Conservation (phyloP, 345 rosid genomes). For the Eucalyptus fibrosa region DNA sequence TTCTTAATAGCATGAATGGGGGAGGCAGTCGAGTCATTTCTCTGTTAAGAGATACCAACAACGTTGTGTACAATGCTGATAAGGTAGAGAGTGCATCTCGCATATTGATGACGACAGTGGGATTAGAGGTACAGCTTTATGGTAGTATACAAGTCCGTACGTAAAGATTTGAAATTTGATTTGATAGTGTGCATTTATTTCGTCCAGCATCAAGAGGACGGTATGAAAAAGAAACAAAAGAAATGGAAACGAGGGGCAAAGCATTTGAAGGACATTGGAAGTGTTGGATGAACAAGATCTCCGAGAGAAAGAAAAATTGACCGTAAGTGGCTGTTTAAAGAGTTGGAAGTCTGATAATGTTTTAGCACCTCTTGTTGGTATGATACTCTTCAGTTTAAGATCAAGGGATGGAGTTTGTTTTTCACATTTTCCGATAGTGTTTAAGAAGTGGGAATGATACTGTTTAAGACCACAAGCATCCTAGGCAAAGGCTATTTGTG, state of each 20-base stretch:
- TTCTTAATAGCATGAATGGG: neutral
- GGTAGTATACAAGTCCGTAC: fast-evolving
- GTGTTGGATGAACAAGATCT: neutral
- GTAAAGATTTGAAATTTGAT: neutral
- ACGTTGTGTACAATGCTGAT: fast-evolving
- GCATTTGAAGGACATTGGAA: neutral
- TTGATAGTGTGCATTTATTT: neutral
- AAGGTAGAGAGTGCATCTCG: neutral
- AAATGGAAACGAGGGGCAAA: neutral
- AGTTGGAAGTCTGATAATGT: neutral
- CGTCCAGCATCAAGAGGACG: neutral
- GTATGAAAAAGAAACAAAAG: neutral
- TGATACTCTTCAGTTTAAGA: neutral
- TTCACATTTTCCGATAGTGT: neutral
- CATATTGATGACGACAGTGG: neutral
- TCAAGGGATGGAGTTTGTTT: neutral
- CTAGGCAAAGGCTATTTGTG: neutral
- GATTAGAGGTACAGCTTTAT: neutral
- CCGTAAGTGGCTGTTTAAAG: neutral
- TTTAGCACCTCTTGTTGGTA: neutral
- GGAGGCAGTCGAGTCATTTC: neutral
- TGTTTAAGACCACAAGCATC: neutral
- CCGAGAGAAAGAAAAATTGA: neutral
- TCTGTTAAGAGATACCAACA: too few species aligned
- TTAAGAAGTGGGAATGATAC: neutral